Base-by-base conservation (phyloP, 2,329 filamentous ascomycete genomes). In the Nigrospora osmanthi region DNA sequence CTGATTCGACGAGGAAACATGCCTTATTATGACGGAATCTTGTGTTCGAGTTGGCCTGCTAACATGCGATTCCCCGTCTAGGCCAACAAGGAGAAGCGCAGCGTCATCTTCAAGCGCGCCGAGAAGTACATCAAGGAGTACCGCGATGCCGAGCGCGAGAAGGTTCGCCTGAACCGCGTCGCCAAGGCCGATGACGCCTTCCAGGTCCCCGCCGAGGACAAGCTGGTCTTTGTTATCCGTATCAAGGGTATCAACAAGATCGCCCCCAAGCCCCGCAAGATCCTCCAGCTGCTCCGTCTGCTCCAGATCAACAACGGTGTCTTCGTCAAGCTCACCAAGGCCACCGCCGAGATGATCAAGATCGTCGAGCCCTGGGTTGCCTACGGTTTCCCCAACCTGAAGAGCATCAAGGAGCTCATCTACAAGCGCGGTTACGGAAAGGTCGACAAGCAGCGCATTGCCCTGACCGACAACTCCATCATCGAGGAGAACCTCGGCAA, bases 181-280 rank as follows among this genome's bases (percentile, higher is more conserved):
- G 87, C 89, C 73, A 95, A 95, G 82, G 79, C 88, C 73, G 83
- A 88, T 66, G 91, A 91, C 71, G 87, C 81, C 69, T 93, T 91
- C 81, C 93, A 94, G 75, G 86, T 98, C 60, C 85, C 89, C 55
- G 90, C 88, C 55, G 89, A 98, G 82, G 76, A 87, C 68, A 96
- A 95, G 78, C 80, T 98, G 66, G 89, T 91, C 77, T 98, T 98
- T 72, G 83, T 98, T 63, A 77, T 97, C 73, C 91, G 93, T 72
- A 98, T 98, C 82, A 98, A 98, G 89, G 93, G 91, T 95, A 97
- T 98, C 89, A 97, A 97, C 88, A 98, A 98, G 87, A 97, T 98
- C 65, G 84, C 94, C 69, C 93, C 93, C 63, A 97, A 98, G 87
- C 94, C 94, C 74, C 90, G 93, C 81, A 98, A 98, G 85, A 97